phyloP scores from a whole-genome alignment of 139 green algal species.

The Zygnema circumcarinatum region DNA sequence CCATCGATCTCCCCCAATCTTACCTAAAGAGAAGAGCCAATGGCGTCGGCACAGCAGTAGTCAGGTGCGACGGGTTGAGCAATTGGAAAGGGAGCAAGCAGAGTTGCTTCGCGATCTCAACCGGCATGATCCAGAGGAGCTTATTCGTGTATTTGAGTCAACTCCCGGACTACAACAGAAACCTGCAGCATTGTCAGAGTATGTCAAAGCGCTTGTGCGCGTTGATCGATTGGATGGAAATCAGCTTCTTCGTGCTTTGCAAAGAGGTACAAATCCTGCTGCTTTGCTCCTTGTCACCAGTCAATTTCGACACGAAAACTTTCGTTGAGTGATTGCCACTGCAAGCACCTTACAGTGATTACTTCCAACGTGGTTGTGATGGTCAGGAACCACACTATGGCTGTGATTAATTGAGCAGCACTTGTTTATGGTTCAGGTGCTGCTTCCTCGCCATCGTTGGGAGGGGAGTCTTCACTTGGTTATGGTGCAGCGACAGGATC shows the following conservation, averaged over 20 bases:
- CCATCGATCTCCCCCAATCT: too few species aligned
- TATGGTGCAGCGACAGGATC: too few species aligned
- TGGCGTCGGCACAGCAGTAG: background rate
- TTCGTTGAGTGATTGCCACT: too few species aligned
- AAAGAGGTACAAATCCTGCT: conserved; percentile 35
- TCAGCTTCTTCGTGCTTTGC: conserved; percentile 73
- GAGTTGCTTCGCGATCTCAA: conserved; percentile 39
- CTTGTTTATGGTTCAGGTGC: too few species aligned
- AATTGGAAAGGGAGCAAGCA: conserved; percentile 47
- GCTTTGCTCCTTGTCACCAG: background rate
- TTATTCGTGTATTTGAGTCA: conserved; percentile 40
- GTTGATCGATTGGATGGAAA: conserved; percentile 81
- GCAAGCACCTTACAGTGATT: too few species aligned
- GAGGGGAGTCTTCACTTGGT: background rate
- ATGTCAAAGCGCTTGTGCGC: conserved; percentile 84
- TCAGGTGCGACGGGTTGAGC: conserved; percentile 23
- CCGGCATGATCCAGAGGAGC: conserved; percentile 24
- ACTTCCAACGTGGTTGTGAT: too few species aligned
- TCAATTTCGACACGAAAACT: background rate
- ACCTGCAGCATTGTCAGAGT: conserved; percentile 83
- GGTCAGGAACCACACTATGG: background rate
- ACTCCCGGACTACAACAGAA: conserved; percentile 61
- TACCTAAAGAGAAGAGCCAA: too few species aligned
- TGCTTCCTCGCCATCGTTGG: background rate
- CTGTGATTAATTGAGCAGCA: background rate